Conservation (phyloP, 257 asterid species). For the Solanum medicagineum region DNA sequence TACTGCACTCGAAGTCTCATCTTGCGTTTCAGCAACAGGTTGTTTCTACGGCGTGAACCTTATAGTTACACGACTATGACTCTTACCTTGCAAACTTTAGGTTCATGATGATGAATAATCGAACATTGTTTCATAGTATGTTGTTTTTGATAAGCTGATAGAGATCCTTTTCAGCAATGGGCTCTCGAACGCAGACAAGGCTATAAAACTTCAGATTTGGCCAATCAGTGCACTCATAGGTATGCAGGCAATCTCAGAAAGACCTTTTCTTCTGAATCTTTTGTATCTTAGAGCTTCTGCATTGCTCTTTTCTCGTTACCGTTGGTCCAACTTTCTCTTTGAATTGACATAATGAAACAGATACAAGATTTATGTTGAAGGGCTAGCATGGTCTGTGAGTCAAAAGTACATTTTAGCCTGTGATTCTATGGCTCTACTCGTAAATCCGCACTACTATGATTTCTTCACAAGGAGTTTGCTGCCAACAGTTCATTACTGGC, state of each 20-base stretch:
- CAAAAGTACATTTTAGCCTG: slow-evolving; percentile 81
- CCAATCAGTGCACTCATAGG: slow-evolving; percentile 71
- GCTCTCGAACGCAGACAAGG: slow-evolving; percentile 35
- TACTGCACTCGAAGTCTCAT: not conserved
- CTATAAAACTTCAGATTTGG: slow-evolving; percentile 42
- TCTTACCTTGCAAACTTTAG: not conserved
- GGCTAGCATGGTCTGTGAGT: slow-evolving; percentile 84
- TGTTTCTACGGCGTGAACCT: not conserved
- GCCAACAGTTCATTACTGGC: slow-evolving; percentile 78
- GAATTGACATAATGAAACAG: slow-evolving; percentile 15
- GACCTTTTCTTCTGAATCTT: not conserved
- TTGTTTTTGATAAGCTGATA: not conserved
- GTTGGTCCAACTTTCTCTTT: not conserved
- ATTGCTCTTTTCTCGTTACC: not conserved
- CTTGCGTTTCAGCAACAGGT: not conserved
- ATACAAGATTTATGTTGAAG: slow-evolving; percentile 78
- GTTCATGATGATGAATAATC: not conserved
- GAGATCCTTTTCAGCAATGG: slow-evolving; percentile 48
- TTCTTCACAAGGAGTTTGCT: slow-evolving; percentile 69
- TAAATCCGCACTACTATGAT: slow-evolving; percentile 54
- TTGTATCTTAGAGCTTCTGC: not conserved
- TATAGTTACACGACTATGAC: not conserved
- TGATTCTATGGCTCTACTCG: slow-evolving; percentile 54
- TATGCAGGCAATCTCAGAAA: not conserved
- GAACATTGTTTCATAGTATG: not conserved